Evolutionary conservation across 257 asterid genomes (phyloP).

Genomic region (Solanum phureja): DNA sequence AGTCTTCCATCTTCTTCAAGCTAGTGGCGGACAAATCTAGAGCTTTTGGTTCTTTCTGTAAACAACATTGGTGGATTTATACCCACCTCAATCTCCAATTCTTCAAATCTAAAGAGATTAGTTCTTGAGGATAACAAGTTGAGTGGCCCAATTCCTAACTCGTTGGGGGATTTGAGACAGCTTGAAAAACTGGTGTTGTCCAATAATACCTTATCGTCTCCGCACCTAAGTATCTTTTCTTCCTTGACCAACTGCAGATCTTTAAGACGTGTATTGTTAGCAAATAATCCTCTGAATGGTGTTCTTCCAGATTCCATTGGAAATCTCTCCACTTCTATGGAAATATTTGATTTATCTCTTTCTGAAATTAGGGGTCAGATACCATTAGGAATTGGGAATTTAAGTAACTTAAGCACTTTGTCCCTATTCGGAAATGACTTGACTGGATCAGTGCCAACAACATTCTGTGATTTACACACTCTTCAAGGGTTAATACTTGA

Average conservation of each 20-base stretch:
- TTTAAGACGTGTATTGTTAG: not conserved
- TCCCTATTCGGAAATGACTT: constrained; percentile 7
- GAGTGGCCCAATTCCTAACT: constrained; percentile 13
- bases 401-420: constrained; percentile 16
- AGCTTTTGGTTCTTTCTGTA: not conserved
- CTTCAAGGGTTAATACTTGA: constrained; percentile 5
- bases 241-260: constrained; percentile 3
- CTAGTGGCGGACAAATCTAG: constrained; percentile 18
- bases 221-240: too few relatives aligned
- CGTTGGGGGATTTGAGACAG: constrained; percentile 7
- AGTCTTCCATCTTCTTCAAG: constrained; percentile 4
- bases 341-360: not conserved
- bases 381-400: constrained; percentile 23
- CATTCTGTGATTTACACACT: constrained; percentile 1
- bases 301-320: constrained; percentile 18
- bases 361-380: constrained; percentile 11
- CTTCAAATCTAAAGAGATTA: constrained; percentile 7
- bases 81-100: constrained; percentile 18
- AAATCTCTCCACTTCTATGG: constrained; percentile 10
- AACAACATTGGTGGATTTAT: constrained; percentile 16
- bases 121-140: not conserved
- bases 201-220: too few relatives aligned
- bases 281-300: constrained; percentile 13
- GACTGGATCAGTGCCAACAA: constrained; percentile 14
- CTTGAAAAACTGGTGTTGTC: too few relatives aligned